Evolutionary conservation across 164 flowering plant species (phyloP).

Genomic region (Vitis vinifera): ASM3070453v1 NC_081821.1:1224001-1224500

Average conservation of each 20-base stretch:
- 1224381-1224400: slow-evolving; percentile 23
- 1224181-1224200: slow-evolving; percentile 1
- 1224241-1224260: too few relatives aligned
- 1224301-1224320: slow-evolving; percentile 41
- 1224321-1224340: slow-evolving; percentile 48
- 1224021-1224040: slow-evolving; percentile 18
- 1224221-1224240: not conserved
- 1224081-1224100: not conserved
- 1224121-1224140: slow-evolving; percentile 23
- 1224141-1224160: not conserved
- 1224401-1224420: slow-evolving; percentile 2
- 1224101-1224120: not conserved
- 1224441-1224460: too few relatives aligned
- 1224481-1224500: too few relatives aligned
- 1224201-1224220: not conserved
- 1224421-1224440: not conserved
- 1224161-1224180: slow-evolving; percentile 5
- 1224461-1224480: too few relatives aligned
- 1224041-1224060: not conserved
- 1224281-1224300: slow-evolving; percentile 25
- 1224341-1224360: slow-evolving; percentile 17
- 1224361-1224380: slow-evolving; percentile 3
- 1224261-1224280: not conserved
- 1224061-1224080: not conserved
- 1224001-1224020: not conserved